Evolutionary conservation across 768 basidiomycete genomes (phyloP).

Genomic region (Cubamyces sp.): DNA sequence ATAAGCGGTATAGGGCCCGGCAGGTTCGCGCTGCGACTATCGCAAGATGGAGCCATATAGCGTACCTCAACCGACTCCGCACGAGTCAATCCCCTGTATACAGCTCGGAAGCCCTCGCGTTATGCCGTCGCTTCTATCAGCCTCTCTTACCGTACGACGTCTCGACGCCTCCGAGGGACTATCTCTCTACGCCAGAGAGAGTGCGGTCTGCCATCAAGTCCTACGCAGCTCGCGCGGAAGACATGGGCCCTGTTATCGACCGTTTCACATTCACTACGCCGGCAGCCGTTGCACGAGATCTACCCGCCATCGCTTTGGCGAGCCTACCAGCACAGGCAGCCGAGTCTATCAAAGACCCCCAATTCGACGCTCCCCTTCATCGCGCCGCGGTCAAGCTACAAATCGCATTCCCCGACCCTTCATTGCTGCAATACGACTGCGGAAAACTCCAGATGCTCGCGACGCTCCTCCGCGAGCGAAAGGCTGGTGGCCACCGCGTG

Average conservation of each 20-base stretch:
- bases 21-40: constrained; percentile 53
- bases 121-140: constrained; percentile 42
- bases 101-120: constrained; percentile 41
- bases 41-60: constrained; percentile 69
- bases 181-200: constrained; percentile 36
- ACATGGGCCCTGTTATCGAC: constrained; percentile 58
- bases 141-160: constrained; percentile 53
- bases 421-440: constrained; percentile 91
- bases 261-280: constrained; percentile 84
- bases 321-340: constrained; percentile 38
- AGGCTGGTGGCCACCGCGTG: constrained; percentile 85
- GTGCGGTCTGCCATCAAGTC: constrained; percentile 64
- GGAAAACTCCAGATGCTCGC: constrained; percentile 90
- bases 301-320: constrained; percentile 65
- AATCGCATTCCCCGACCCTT: constrained; percentile 91
- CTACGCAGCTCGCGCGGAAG: constrained; percentile 58
- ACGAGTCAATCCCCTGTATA: constrained; percentile 50
- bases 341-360: constrained; percentile 31
- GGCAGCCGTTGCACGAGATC: constrained; percentile 71
- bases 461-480: constrained; percentile 78
- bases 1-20: constrained; percentile 50
- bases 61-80: constrained; percentile 74
- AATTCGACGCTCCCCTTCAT: constrained; percentile 75
- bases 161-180: not conserved
- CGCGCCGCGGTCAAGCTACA: constrained; percentile 79